These are phyloP conservation scores for Grigorovia humatica DNA, from an alignment of 805 yeast species.

Conservation along the genomic window DNA sequence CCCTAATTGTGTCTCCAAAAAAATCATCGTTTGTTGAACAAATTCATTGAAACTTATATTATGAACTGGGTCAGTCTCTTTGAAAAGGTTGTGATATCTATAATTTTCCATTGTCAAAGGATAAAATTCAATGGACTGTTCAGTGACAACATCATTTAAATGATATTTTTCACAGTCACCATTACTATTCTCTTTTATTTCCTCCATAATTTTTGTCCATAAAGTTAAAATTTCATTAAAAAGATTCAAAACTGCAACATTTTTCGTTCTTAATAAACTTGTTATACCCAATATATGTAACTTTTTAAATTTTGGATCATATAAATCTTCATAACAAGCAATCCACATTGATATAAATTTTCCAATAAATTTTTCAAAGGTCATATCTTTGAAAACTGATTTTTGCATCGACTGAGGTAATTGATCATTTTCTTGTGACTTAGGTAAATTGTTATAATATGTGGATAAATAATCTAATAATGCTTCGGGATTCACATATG, in stretches of 20 bases:
- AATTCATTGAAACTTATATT: slow-evolving; percentile 39
- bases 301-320: slow-evolving; percentile 69
- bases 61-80: slow-evolving; percentile 42
- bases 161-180: slow-evolving; percentile 53
- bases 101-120: slow-evolving; percentile 33
- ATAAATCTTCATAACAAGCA: slow-evolving; percentile 44
- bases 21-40: slow-evolving; percentile 28
- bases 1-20: slow-evolving; percentile 21
- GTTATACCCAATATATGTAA: slow-evolving; percentile 53
- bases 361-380: slow-evolving; percentile 18
- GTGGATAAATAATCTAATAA: slow-evolving; percentile 24
- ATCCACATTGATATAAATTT: slow-evolving; percentile 31
- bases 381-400: slow-evolving; percentile 17
- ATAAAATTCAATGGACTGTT: slow-evolving; percentile 22
- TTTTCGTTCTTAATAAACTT: slow-evolving; percentile 35
- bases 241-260: slow-evolving; percentile 22
- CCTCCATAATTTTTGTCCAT: slow-evolving; percentile 57
- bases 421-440: slow-evolving; percentile 11
- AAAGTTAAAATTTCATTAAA: slow-evolving; percentile 29
- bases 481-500: slow-evolving; percentile 27
- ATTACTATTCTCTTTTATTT: slow-evolving; percentile 47
- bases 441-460: slow-evolving; percentile 18
- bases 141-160: slow-evolving; percentile 30
- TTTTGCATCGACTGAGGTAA: slow-evolving; percentile 16
- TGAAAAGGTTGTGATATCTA: slow-evolving; percentile 32